A percentile compares a stretch with the other conserved stretches of the same genome.
Evolutionary conservation across 257 asterid species (phyloP).

Genomic region (Jacaranda mimosifolia): DNA sequence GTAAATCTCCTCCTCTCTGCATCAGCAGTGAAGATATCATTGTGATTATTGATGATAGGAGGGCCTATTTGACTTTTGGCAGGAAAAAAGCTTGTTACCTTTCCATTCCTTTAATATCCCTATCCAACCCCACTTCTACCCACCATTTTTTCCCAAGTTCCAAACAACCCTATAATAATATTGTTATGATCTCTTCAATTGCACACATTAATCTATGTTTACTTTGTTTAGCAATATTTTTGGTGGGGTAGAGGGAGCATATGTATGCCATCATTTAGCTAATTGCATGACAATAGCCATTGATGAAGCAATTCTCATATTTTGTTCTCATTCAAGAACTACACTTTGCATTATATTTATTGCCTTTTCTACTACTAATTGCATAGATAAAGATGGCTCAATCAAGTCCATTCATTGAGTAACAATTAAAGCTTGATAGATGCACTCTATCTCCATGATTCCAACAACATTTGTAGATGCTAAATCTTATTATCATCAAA

Average conservation of each 20-base stretch:
- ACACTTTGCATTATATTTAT: conserved; percentile 25
- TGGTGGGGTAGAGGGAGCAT: conserved; percentile 36
- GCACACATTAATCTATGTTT: conserved; percentile 70
- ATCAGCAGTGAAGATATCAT: conserved; percentile 57
- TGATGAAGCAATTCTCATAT: conserved; percentile 48
- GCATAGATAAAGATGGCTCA: conserved; percentile 30
- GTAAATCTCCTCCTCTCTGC: conserved; percentile 63
- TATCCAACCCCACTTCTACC: conserved; percentile 76
- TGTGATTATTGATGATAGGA: conserved; percentile 52
- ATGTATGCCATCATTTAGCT: conserved; percentile 17
- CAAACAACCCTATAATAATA: conserved; percentile 68
- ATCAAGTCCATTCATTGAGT: conserved; percentile 42
- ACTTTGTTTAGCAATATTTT: conserved; percentile 47
- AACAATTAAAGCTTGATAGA: conserved; percentile 35
- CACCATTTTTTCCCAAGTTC: conserved; percentile 71
- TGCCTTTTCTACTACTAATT: conserved; percentile 23
- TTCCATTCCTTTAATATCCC: conserved; percentile 53
- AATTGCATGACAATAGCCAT: conserved; percentile 55
- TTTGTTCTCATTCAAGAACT: conserved; percentile 29
- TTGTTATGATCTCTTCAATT: conserved; percentile 87
- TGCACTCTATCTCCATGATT: conserved; percentile 3
- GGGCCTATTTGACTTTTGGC: conserved; percentile 88
- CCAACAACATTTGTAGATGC: conserved; percentile 34
- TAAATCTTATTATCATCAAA: conserved; percentile 26
- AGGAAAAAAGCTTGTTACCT: conserved; percentile 81